A percentile compares a stretch with the other conserved stretches of the same genome.
Evolutionary conservation across 805 yeast genomes (phyloP).

Genomic region (Yarrowia divulgata): DNA sequence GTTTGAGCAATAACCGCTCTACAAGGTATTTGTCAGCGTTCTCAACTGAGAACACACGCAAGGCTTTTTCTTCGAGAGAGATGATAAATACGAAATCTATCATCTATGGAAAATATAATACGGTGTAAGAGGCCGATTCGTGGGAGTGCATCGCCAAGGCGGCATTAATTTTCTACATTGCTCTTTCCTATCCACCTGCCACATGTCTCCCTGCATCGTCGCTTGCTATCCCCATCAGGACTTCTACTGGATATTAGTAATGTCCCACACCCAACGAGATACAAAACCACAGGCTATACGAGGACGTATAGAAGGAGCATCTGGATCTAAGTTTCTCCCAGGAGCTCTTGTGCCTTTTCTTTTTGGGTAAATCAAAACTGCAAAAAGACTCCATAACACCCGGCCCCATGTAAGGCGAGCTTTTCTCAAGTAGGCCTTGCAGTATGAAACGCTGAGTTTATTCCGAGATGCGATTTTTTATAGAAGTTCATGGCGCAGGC

Average conservation of each 20-base stretch:
- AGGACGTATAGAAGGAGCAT: conserved; percentile 26
- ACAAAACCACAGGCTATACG: conserved; percentile 12
- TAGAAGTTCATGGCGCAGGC: too few species aligned
- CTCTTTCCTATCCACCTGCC: not conserved
- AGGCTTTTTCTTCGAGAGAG: not conserved
- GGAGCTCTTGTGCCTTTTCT: not conserved
- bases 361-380: not conserved
- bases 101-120: not conserved
- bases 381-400: conserved; percentile 5
- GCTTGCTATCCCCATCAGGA: not conserved
- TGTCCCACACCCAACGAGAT: not conserved
- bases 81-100: conserved; percentile 5
- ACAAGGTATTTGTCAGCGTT: not conserved
- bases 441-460: conserved; percentile 22
- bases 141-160: not conserved
- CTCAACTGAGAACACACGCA: not conserved
- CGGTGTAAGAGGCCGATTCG: not conserved
- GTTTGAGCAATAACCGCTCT: not conserved
- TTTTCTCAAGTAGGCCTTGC: conserved; percentile 2
- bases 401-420: conserved; percentile 19
- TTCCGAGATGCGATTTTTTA: not conserved
- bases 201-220: not conserved
- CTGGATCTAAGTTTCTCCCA: conserved; percentile 12
- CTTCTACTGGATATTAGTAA: not conserved
- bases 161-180: too few species aligned